These are phyloP conservation scores for Beta lomatogona DNA, from an alignment of 179 eudicot species.

Conservation along the genomic window DNA sequence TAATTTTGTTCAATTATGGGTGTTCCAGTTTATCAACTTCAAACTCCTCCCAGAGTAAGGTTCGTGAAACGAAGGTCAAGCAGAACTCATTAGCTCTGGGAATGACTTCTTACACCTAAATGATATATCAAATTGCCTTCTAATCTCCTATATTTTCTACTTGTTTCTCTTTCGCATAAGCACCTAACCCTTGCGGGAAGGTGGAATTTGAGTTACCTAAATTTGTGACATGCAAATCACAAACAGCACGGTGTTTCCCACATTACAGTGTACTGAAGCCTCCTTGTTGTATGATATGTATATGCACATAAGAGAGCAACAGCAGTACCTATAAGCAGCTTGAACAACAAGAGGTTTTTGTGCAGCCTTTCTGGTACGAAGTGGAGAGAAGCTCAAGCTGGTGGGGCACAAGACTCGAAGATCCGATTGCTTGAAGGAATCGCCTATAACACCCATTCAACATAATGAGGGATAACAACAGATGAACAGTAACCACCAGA, in stretches of 20 bases:
- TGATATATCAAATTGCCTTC: too few species aligned
- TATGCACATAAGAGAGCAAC: slow-evolving; percentile 4
- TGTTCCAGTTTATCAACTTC: background rate
- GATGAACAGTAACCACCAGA: background rate
- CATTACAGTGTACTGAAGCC: background rate
- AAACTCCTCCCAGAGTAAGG: background rate
- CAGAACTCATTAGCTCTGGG: background rate
- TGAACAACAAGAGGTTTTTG: slow-evolving; percentile 51
- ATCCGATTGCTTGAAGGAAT: slow-evolving; percentile 43
- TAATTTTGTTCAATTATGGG: background rate
- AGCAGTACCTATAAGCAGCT: slow-evolving; percentile 65
- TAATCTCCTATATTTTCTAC: background rate
- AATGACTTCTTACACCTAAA: background rate
- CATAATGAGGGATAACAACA: slow-evolving; percentile 6
- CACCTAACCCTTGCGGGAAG: background rate
- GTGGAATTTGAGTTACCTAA: too few species aligned
- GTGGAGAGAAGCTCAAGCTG: slow-evolving; percentile 40
- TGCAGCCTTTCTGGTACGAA: slow-evolving; percentile 32
- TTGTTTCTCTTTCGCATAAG: background rate
- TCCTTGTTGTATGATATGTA: background rate
- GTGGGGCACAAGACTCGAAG: slow-evolving; percentile 37
- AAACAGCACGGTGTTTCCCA: background rate
- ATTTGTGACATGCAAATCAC: background rate
- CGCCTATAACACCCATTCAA: slow-evolving; percentile 37
- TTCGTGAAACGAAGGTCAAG: background rate